phyloP scores from a whole-genome alignment of 768 basidiomycete genomes.

The Podaxis sp. region DNA sequence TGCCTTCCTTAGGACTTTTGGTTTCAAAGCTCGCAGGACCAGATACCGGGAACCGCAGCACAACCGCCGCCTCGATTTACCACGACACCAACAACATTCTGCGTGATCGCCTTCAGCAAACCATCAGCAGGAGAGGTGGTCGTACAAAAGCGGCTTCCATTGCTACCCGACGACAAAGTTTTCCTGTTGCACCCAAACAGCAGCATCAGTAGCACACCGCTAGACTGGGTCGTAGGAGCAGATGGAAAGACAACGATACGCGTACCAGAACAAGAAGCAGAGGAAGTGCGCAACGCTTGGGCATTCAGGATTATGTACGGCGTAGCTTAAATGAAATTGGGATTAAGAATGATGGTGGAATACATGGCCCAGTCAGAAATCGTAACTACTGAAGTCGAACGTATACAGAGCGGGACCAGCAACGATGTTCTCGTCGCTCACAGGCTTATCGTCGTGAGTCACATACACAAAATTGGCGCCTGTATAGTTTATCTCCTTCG shows the following conservation, averaged over 20 bases:
- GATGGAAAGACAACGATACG: slow-evolving; percentile 29
- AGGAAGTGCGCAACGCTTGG: slow-evolving; percentile 25
- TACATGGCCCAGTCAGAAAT: not conserved
- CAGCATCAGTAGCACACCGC: not conserved
- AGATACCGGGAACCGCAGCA: not conserved
- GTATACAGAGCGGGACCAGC: slow-evolving; percentile 55
- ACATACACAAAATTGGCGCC: slow-evolving; percentile 54
- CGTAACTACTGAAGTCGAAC: slow-evolving; percentile 33
- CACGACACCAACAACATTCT: slow-evolving; percentile 51
- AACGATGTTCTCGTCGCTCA: slow-evolving; percentile 48
- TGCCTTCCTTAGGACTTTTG: slow-evolving; percentile 39
- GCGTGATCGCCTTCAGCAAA: slow-evolving; percentile 42
- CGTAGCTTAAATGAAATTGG: not conserved
- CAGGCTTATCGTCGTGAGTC: slow-evolving; percentile 15
- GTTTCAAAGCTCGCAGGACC: slow-evolving; percentile 44
- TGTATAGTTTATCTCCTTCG: slow-evolving; percentile 31
- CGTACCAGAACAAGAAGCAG: slow-evolving; percentile 20
- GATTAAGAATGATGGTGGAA: not conserved
- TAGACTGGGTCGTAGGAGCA: slow-evolving; percentile 20
- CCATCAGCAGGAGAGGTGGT: slow-evolving; percentile 34
- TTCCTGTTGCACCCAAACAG: slow-evolving; percentile 36
- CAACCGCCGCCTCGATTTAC: slow-evolving; percentile 41
- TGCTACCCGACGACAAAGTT: slow-evolving; percentile 43
- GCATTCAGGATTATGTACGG: slow-evolving; percentile 25
- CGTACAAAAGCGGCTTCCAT: slow-evolving; percentile 40